Base-by-base conservation (phyloP, 2,329 filamentous ascomycete species). In the Alternaria angustiovoidea region DNA sequence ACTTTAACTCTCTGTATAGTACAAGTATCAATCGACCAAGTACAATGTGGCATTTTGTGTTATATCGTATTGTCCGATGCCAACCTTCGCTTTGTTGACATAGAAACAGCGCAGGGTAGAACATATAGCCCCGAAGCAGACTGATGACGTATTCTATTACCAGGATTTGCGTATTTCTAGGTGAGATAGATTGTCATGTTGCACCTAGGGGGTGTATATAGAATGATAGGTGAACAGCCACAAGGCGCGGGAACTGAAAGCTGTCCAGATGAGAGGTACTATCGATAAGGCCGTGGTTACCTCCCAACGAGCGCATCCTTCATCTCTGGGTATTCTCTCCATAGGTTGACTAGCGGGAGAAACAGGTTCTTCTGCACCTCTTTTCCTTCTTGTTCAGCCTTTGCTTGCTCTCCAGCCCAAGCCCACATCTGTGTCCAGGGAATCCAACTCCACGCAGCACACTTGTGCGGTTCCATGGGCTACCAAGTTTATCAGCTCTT, bases 371-470 rank as follows among this genome's bases (percentile, higher is more conserved):
- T 75, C 36, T 73, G 65, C 7, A 72, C 65, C 12, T 69, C 66
- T n/a, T 61, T 60, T 11, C 69, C 74, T 1, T 63, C 66, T 8
- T 60, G 62, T 44, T 75, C 75, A 7, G 71, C 71, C 18, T 71
- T 61, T 1, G 74, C 71, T 51, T 75, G 73, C 73, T 73, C 47
- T 32, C 75, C 69, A 1, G 75, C 76, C 73, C 76, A 81, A 18
- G 57, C 61, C 68, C 72, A 70, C 66, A 87, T 71, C 34, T 83
- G 77, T 20, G 78, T 72, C 85, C 85, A 88, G 1, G 64, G 74
- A 0, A 81, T 70, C 85, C 85, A 87, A 22, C 83, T 75, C 86
- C 86, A 88, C 0, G 75, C 78, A 5, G 81, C 81, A 66, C 86
- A 88, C 71, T 87, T 88, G 2, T 86, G 75, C 0, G 83, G 81